Conservation (phyloP, 1,284 basidiomycete species). For the Apiotrichum gamsii region DNA sequence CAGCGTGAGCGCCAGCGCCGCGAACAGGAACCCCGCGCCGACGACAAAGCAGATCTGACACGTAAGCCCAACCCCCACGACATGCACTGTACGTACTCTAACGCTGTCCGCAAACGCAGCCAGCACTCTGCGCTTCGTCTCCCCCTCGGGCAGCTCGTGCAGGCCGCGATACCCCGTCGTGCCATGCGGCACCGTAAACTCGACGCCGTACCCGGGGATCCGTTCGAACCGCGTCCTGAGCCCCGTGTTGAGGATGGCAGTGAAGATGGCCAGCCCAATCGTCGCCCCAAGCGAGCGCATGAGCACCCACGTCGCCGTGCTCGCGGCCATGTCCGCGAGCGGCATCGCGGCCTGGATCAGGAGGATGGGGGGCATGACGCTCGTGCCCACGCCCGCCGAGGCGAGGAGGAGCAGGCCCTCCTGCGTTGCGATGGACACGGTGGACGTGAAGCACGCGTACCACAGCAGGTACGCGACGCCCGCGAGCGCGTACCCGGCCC, state of each 20-base stretch:
- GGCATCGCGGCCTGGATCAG: constrained; percentile 43
- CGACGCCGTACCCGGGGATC: constrained; percentile 33
- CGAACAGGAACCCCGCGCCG: constrained; percentile 23
- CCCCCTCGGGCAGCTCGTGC: constrained; percentile 32
- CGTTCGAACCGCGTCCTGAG: constrained; percentile 26
- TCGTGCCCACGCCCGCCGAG: constrained; percentile 25
- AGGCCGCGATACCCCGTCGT: constrained; percentile 28
- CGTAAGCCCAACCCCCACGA: background rate
- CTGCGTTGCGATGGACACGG: constrained; percentile 22
- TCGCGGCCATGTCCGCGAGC: constrained; percentile 40
- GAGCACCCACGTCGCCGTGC: constrained; percentile 35
- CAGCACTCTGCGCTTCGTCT: constrained; percentile 23
- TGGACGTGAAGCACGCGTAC: constrained; percentile 24
- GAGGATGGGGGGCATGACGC: constrained; percentile 26
- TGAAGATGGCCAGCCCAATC: constrained; percentile 26
- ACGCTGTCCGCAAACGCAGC: constrained; percentile 29
- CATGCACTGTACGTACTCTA: background rate
- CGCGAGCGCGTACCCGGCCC: constrained; percentile 33
- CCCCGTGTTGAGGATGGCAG: constrained; percentile 34
- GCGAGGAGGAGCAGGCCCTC: constrained; percentile 26
- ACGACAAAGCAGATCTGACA: constrained; percentile 29
- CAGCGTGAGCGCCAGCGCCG: constrained; percentile 19
- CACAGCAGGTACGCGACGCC: constrained; percentile 31
- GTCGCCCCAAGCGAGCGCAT: constrained; percentile 27
- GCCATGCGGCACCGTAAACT: constrained; percentile 28